Evolutionary conservation across 2,329 filamentous ascomycete genomes (phyloP), one percentile per base, ranked within the genome.

Genomic region (Aspergillus texensis): DNA sequence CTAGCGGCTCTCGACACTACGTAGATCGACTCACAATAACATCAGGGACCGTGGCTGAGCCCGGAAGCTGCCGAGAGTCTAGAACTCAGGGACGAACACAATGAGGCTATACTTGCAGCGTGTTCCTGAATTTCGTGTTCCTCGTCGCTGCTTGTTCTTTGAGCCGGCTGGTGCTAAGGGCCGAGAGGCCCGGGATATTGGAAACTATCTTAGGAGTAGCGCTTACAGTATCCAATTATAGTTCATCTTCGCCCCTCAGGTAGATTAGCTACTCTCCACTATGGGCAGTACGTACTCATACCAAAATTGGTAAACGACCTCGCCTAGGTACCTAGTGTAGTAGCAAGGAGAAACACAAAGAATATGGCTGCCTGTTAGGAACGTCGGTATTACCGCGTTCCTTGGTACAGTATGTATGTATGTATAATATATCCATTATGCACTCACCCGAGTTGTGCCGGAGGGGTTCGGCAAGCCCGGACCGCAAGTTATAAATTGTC

Each of bases 311-410:
- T 26, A 50, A 30, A 26, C 26, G 26, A 19, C 9, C 6, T 50
- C 6, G 46, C 14, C 14, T 48, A 6, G 5, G 11, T 14, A n/a
- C 8, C 26, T 28, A 28, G 26, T 28, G 26, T 28, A 28, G 26
- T 28, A 50, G 11, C 11, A 28, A 16, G 16, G 16, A 26, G 11
- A 50, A 26, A 41, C 39, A 16, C n/a, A 26, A 58, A 53, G 34
- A 62, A 62, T 46, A 57, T 59, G 61, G 58, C 61, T 62, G 61
- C 61, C 61, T 62, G 61, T 36, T 62, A 48, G 39, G 16, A n/a
- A 39, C 41, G 32, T 39, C 24, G 61, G 56, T 43, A 30, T 39
- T 55, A 55, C 52, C 52, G 34, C 39, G 34, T 55, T 28, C 39
- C 52, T 12, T 21, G 6, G 52, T 55, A 55, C 32, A 36, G 10